These are phyloP conservation scores for Phylloporus sp. DNA, from an alignment of 768 basidiomycete genomes.

Conservation along the genomic window DNA sequence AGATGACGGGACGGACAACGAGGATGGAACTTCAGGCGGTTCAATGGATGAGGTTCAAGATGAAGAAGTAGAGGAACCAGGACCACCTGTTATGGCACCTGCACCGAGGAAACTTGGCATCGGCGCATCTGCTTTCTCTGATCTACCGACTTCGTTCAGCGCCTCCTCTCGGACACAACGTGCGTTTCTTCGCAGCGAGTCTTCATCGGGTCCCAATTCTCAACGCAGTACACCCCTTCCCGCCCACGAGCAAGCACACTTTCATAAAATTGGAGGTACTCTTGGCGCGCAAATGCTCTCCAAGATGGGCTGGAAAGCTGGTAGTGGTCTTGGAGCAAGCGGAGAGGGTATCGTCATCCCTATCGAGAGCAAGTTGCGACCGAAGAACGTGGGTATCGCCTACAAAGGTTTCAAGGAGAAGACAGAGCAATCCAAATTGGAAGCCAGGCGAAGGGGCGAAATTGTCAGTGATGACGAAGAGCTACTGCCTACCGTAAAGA, in stretches of 20 bases:
- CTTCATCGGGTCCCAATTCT: constrained; percentile 38
- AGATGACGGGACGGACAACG: constrained; percentile 40
- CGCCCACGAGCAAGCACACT: constrained; percentile 70
- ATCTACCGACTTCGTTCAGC: constrained; percentile 38
- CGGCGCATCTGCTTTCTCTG: constrained; percentile 22
- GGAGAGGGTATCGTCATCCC: constrained; percentile 87
- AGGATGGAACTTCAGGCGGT: constrained; percentile 30
- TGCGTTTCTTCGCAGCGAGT: constrained; percentile 52
- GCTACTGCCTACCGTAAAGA: constrained; percentile 12
- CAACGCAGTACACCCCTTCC: constrained; percentile 48
- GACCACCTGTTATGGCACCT: constrained; percentile 28
- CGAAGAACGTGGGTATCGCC: constrained; percentile 83
- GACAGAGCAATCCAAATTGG: constrained; percentile 77
- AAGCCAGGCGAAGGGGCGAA: constrained; percentile 73
- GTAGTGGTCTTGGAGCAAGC: constrained; percentile 65
- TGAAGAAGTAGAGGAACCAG: constrained; percentile 31
- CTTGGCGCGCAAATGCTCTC: constrained; percentile 87
- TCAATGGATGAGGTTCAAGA: constrained; percentile 33
- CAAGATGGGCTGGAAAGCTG: constrained; percentile 94
- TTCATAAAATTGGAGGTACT: constrained; percentile 67
- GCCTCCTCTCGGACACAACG: constrained; percentile 36
- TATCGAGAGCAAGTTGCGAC: constrained; percentile 78
- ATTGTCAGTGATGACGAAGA: constrained; percentile 69
- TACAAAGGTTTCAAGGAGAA: constrained; percentile 85
- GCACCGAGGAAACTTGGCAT: constrained; percentile 17